Evolutionary conservation across 371 early-diverging fungal species (phyloP).

Genomic region (Thermomucor indicae-seudaticae): DNA sequence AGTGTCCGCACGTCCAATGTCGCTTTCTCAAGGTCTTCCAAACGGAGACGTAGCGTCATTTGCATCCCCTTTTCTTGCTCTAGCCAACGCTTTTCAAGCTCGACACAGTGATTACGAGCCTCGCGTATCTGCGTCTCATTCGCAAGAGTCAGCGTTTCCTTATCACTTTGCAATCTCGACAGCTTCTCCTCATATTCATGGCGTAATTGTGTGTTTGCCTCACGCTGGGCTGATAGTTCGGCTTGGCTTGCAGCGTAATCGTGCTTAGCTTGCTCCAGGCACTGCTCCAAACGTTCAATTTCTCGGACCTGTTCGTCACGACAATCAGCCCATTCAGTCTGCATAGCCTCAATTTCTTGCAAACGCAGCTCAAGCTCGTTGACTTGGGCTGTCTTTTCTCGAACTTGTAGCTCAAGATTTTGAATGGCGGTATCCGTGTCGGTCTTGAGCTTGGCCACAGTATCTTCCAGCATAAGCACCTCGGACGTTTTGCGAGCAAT

Average conservation of each 20-base stretch:
- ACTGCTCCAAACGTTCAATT: slow-evolving; percentile 13
- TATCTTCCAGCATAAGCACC: neutral
- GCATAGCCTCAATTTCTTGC: slow-evolving; percentile 21
- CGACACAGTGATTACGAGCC: slow-evolving; percentile 1
- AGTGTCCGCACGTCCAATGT: slow-evolving; percentile 23
- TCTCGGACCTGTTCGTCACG: slow-evolving; percentile 18
- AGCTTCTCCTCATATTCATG: slow-evolving; percentile 5
- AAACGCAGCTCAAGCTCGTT: slow-evolving; percentile 14
- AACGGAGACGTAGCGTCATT: slow-evolving; percentile 11
- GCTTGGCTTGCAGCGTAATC: slow-evolving; percentile 3
- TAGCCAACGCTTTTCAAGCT: slow-evolving; percentile 16
- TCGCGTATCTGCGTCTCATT: slow-evolving; percentile 15
- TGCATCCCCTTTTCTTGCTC: slow-evolving; percentile 25
- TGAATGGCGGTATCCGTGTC: no score
- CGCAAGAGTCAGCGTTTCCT: neutral
- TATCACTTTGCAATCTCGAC: neutral
- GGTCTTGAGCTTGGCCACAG: no score
- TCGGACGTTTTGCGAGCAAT: neutral
- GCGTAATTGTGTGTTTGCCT: slow-evolving; percentile 5
- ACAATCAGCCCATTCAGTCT: slow-evolving; percentile 11
- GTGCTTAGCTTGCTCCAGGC: neutral
- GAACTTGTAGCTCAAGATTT: slow-evolving; percentile 7
- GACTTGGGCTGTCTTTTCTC: slow-evolving; percentile 13
- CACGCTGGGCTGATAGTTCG: slow-evolving; percentile 7
- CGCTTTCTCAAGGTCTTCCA: slow-evolving; percentile 29